Evolutionary conservation across 345 rosid species (phyloP), one percentile per base, ranked within the genome.

Genomic region (Ceriops tagal): DNA sequence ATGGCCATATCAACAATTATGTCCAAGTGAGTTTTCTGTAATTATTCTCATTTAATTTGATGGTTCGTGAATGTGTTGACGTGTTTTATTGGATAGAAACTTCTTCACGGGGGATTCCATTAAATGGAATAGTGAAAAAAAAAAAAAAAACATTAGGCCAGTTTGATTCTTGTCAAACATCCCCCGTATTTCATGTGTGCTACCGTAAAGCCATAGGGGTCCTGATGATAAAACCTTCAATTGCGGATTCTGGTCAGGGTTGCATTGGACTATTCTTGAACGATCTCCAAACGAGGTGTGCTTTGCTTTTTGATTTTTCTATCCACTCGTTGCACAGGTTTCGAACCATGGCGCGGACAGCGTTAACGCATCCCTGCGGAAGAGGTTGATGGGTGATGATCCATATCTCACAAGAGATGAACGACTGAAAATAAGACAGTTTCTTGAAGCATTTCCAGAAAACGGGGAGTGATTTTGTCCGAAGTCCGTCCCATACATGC

Each of bases 1-100:
- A 92, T 27, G 96, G 96, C 28, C 99, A 88, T 69, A 78, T 82
- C 72, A 92, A 92, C 82, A 95, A 95, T 67, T 89, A 84, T 61
- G 76, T 86, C 30, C 72, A 83, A 61, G 97, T 95, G 80, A 77
- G 86, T 49, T 68, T 21, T 55, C 3, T 43, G 11, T 35, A 39
- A 22, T 58, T 7, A 26, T 7, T 3, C 30, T 65, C n/a, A 3
- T 53, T 31, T 26, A 16, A 31, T 52, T 52, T 30, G 32, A 58
- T 18, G 24, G 16, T 34, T 30, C 53, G 27, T 35, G 37, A 34
- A 13, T 11, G 32, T 34, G 6, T 55, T 55, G 8, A 1, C 13
- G 58, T 22, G 27, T 28, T 55, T 55, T 15, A 8, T 1, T 1
- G 1, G 30, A 21, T 56, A 11, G 28, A 5, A 56, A 9, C 6